Percentiles rank a stretch among this genome's conserved stretches.
Evolutionary conservation across 495 filamentous ascomycete species (phyloP).

Genomic region (Neurospora tetrasperma): DNA sequence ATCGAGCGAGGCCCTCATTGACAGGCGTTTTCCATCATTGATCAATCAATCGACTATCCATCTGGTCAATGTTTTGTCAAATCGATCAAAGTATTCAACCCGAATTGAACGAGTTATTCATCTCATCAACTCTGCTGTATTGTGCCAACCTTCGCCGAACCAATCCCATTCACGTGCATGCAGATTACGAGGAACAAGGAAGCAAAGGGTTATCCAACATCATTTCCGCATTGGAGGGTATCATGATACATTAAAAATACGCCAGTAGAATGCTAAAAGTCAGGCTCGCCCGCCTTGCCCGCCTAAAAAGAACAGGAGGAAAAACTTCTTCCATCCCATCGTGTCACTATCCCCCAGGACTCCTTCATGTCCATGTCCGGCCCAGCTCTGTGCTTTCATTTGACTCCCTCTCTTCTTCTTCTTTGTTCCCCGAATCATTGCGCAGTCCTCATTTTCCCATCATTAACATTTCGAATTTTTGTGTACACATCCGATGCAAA

Average conservation of each 20-base stretch:
- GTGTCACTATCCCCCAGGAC: neutral
- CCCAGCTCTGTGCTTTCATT: neutral
- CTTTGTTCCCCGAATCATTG: neutral
- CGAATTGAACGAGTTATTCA: neutral
- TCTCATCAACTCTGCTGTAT: neutral
- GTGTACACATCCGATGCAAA: neutral
- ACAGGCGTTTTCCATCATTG: too few relatives aligned
- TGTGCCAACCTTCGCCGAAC: neutral
- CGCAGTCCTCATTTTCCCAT: neutral
- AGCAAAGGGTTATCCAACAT: neutral
- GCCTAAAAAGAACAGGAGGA: neutral
- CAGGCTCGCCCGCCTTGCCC: neutral
- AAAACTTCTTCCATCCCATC: neutral
- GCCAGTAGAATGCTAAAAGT: neutral
- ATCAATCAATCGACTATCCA: too few relatives aligned
- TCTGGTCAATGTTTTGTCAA: too few relatives aligned
- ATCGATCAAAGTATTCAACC: too few relatives aligned
- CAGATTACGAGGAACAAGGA: neutral
- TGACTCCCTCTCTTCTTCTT: neutral
- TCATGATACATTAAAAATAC: neutral
- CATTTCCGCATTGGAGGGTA: neutral
- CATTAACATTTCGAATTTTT: neutral
- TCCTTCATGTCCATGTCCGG: neutral
- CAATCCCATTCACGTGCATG: neutral
- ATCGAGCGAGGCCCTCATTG: too few relatives aligned